phyloP scores from a whole-genome alignment of 495 filamentous ascomycete species.

The Penicillium paxilli region DNA sequence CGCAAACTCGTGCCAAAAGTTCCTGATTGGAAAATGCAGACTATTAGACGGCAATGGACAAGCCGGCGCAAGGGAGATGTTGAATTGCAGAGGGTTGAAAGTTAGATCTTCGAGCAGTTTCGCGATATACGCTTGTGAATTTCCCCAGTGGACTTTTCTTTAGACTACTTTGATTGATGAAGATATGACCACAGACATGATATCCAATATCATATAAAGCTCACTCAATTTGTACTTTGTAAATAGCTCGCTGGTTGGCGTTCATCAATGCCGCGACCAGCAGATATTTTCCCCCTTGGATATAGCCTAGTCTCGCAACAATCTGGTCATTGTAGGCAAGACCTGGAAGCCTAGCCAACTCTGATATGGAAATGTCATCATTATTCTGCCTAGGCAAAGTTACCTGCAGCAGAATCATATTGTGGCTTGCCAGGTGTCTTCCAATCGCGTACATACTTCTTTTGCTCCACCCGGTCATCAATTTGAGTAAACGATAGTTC shows the following conservation, averaged over 20 bases:
- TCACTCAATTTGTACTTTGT: conserved; percentile 1
- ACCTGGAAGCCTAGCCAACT: conserved; percentile 20
- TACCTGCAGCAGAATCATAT: conserved; percentile 28
- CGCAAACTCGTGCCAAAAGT: neutral
- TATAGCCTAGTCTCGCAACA: conserved; percentile 8
- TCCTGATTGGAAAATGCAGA: neutral
- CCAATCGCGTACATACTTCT: conserved; percentile 29
- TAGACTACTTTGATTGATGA: too few species aligned
- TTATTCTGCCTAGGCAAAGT: conserved; percentile 6
- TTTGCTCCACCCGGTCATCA: conserved; percentile 23
- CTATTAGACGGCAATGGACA: neutral
- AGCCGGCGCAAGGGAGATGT: neutral
- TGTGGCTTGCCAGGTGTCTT: conserved; percentile 13
- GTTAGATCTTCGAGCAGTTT: too few species aligned
- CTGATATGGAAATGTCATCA: conserved; percentile 11
- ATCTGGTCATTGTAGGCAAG: conserved; percentile 23
- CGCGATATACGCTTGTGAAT: too few species aligned
- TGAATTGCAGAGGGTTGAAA: neutral
- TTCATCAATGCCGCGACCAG: conserved; percentile 11
- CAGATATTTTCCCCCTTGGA: conserved; percentile 4
- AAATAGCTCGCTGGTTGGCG: conserved; percentile 12
- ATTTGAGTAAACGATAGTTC: conserved; percentile 27
- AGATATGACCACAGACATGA: too few species aligned
- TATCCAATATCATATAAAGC: neutral
- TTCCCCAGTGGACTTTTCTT: too few species aligned